These are phyloP conservation scores for Diaporthe velutina DNA, from an alignment of 2,329 filamentous ascomycete species.

Conservation along the genomic window DNA sequence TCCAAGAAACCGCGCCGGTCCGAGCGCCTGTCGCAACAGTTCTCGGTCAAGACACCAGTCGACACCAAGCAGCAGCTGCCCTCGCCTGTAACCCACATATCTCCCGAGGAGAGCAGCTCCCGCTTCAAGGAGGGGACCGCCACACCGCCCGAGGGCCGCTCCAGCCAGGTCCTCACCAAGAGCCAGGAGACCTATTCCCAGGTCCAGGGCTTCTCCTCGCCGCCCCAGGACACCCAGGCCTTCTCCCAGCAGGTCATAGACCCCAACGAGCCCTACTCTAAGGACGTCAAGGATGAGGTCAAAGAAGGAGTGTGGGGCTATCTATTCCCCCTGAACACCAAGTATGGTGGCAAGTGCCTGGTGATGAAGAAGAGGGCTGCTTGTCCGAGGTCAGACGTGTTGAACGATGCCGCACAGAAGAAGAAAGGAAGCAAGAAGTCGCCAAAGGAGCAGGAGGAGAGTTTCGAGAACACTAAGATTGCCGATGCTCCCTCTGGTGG, in stretches of 20 bases:
- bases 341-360: constrained; percentile 73
- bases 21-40: constrained; percentile 72
- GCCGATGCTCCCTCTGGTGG: constrained; percentile 79
- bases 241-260: constrained; percentile 84
- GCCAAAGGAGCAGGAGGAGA: constrained; percentile 66
- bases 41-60: constrained; percentile 67
- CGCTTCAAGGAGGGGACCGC: constrained; percentile 78
- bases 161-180: constrained; percentile 66
- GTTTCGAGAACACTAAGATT: constrained; percentile 73
- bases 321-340: constrained; percentile 82
- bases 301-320: constrained; percentile 96
- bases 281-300: constrained; percentile 87
- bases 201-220: constrained; percentile 58
- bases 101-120: constrained; percentile 69
- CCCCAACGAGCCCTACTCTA: constrained; percentile 77
- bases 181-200: constrained; percentile 61
- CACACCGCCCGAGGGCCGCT: constrained; percentile 74
- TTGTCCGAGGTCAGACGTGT: constrained; percentile 72
- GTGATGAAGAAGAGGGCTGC: constrained; percentile 81
- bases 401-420: constrained; percentile 55
- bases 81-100: constrained; percentile 79
- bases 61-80: constrained; percentile 78
- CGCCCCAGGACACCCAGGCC: constrained; percentile 79
- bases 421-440: constrained; percentile 59
- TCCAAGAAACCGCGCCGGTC: constrained; percentile 89